These are phyloP conservation scores for Ogataea pilisensis DNA, from an alignment of 805 yeast genomes.

Conservation along the genomic window DNA sequence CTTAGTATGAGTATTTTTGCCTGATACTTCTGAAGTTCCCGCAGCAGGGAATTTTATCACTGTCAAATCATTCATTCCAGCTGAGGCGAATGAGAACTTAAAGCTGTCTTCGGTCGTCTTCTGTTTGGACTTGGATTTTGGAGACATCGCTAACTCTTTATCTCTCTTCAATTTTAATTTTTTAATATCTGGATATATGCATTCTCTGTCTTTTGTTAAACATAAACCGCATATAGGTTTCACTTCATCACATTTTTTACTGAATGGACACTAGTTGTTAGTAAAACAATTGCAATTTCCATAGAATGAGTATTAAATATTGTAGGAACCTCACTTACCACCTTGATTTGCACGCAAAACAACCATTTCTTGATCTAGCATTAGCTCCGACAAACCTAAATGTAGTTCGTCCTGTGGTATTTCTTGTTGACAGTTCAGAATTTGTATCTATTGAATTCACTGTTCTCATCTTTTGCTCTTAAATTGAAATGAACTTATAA, in stretches of 20 bases:
- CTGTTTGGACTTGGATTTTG: too few species aligned
- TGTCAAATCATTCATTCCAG: neutral
- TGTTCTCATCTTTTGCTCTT: neutral
- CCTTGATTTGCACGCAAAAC: neutral
- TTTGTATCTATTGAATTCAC: neutral
- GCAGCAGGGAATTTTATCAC: constrained; percentile 1
- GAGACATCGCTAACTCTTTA: neutral
- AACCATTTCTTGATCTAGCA: constrained; percentile 1
- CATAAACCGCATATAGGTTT: constrained; percentile 3
- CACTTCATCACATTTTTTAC: constrained; percentile 4
- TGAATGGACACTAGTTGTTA: neutral
- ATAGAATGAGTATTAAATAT: too few species aligned
- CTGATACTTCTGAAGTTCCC: neutral
- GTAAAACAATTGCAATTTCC: too few species aligned
- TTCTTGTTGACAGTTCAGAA: neutral
- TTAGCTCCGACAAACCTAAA: constrained; percentile 1
- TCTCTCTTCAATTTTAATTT: neutral
- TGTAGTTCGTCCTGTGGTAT: neutral
- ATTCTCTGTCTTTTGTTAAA: neutral
- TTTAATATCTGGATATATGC: constrained; percentile 1
- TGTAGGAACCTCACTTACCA: too few species aligned
- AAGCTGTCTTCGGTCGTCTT: too few species aligned
- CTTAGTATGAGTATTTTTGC: neutral
- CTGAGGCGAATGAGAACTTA: too few species aligned
- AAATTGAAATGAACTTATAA: too few species aligned